phyloP scores from a whole-genome alignment of 495 filamentous ascomycete species.

The Platismatia glauca region DNA sequence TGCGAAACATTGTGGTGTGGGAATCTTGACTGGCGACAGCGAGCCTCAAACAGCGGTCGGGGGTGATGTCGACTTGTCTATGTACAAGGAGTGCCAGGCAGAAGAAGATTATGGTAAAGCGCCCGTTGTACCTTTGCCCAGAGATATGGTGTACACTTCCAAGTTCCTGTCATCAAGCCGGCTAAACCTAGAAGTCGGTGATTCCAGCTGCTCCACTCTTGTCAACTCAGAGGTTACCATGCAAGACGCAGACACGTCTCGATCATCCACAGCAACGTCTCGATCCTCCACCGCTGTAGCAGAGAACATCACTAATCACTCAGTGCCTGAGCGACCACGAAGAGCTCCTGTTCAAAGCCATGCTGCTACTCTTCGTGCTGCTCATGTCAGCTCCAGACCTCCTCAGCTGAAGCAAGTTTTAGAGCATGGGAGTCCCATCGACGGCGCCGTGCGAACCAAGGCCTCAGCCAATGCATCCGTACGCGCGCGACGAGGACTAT shows the following conservation, averaged over 20 bases:
- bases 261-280: not conserved
- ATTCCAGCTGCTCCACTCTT: not conserved
- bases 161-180: constrained; percentile 2
- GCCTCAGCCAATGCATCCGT: constrained; percentile 3
- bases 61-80: constrained; percentile 25
- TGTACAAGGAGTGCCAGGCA: constrained; percentile 58
- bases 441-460: not conserved
- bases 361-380: constrained; percentile 21
- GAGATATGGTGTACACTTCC: constrained; percentile 56
- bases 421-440: not conserved
- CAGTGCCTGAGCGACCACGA: constrained; percentile 5
- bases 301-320: not conserved
- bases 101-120: constrained; percentile 64
- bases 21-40: constrained; percentile 20
- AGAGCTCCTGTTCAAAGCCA: constrained; percentile 21
- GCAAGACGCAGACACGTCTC: not conserved
- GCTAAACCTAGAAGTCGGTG: not conserved
- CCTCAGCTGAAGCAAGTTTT: not conserved
- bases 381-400: constrained; percentile 12
- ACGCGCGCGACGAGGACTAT: constrained; percentile 14
- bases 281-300: not conserved
- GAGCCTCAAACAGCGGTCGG: constrained; percentile 24
- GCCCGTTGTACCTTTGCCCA: constrained; percentile 58
- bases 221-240: not conserved
- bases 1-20: constrained; percentile 45